These are phyloP conservation scores for Yarrowia sp. DNA, from an alignment of 805 yeast species.

Conservation along the genomic window DNA sequence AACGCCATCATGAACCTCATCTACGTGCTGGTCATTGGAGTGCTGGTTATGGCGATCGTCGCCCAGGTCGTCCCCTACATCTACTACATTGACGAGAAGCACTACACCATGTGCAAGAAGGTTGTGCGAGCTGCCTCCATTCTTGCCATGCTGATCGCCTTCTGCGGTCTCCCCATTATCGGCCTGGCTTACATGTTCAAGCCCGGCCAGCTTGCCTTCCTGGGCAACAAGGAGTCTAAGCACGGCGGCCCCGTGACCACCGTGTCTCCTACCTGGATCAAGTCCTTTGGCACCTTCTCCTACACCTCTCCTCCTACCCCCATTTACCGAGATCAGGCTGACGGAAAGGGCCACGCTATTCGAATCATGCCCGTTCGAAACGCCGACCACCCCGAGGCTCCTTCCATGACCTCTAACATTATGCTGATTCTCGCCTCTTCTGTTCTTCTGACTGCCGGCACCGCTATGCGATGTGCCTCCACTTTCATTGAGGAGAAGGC, in stretches of 20 bases:
- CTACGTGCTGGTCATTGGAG: constrained; percentile 54
- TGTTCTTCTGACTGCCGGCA: constrained; percentile 33
- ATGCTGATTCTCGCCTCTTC: constrained; percentile 33
- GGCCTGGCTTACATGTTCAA: constrained; percentile 52
- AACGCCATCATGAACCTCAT: constrained; percentile 50
- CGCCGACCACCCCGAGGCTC: constrained; percentile 37
- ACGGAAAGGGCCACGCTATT: constrained; percentile 43
- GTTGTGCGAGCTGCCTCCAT: constrained; percentile 54
- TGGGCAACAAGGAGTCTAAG: constrained; percentile 16
- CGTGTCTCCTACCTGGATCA: constrained; percentile 75
- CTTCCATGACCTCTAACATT: constrained; percentile 46
- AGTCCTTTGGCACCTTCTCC: constrained; percentile 57
- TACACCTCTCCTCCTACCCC: constrained; percentile 49
- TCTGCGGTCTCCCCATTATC: constrained; percentile 51
- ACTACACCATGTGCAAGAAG: constrained; percentile 51
- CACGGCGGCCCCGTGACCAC: constrained; percentile 37
- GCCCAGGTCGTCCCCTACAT: constrained; percentile 61
- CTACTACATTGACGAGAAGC: constrained; percentile 49
- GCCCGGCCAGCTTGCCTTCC: constrained; percentile 51
- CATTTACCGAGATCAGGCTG: constrained; percentile 46
- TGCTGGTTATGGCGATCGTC: constrained; percentile 66
- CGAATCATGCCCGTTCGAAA: constrained; percentile 55
- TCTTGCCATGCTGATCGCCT: constrained; percentile 51
- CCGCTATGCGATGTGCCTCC: constrained; percentile 40
- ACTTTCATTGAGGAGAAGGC: constrained; percentile 32